phyloP scores from a whole-genome alignment of 1,139 yeast species.

The Hyphopichia burtonii region DNA sequence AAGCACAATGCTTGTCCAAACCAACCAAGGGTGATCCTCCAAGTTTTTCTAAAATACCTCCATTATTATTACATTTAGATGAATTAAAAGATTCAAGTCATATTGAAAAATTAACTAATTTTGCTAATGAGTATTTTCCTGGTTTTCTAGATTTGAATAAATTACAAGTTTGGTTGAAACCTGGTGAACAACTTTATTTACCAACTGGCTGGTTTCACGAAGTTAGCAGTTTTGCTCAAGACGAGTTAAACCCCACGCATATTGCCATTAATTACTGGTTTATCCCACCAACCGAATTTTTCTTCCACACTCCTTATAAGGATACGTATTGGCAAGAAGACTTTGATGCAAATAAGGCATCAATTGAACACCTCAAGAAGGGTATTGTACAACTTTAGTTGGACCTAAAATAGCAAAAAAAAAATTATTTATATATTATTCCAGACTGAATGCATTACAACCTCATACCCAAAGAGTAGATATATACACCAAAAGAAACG shows the following conservation, averaged over 20 bases:
- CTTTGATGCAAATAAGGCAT: slow-evolving; percentile 23
- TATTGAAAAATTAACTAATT: slow-evolving; percentile 23
- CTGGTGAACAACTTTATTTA: slow-evolving; percentile 66
- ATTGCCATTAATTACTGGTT: slow-evolving; percentile 75
- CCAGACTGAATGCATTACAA: background rate
- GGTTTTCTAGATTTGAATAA: slow-evolving; percentile 41
- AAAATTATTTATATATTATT: background rate
- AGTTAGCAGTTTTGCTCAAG: slow-evolving; percentile 60
- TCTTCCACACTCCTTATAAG: slow-evolving; percentile 33
- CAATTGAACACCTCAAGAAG: background rate
- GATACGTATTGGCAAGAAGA: slow-evolving; percentile 54
- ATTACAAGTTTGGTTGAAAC: slow-evolving; percentile 47
- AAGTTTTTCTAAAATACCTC: slow-evolving; percentile 63
- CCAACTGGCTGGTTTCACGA: slow-evolving; percentile 87
- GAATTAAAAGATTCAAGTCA: slow-evolving; percentile 35
- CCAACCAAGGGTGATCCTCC: too few relatives aligned
- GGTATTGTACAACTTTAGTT: slow-evolving; percentile 1
- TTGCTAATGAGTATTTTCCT: slow-evolving; percentile 42
- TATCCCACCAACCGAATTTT: slow-evolving; percentile 53
- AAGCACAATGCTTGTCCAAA: slow-evolving; percentile 11
- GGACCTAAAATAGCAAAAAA: too few relatives aligned
- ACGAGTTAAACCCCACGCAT: slow-evolving; percentile 32
- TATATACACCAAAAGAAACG: too few relatives aligned
- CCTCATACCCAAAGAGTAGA: background rate
- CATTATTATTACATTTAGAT: slow-evolving; percentile 57